phyloP scores from a whole-genome alignment of 345 rosid genomes.

The Toxicodendron radicans region DNA sequence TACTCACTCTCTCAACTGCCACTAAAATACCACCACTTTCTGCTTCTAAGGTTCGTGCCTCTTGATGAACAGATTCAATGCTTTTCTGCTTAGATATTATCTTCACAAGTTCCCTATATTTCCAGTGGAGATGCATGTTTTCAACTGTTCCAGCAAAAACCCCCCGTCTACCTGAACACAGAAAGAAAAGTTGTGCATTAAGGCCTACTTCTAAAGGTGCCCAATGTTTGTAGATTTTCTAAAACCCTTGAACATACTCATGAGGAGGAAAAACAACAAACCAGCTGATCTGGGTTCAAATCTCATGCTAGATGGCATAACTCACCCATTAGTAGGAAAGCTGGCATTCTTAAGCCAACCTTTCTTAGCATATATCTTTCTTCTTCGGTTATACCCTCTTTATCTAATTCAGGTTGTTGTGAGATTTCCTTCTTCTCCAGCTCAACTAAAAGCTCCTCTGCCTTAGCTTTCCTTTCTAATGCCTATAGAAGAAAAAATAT shows the following conservation, averaged over 20 bases:
- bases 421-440: conserved; percentile 48
- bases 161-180: conserved; percentile 76
- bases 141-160: conserved; percentile 89
- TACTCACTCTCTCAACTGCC: conserved; percentile 76
- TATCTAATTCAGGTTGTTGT: conserved; percentile 59
- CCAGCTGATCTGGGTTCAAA: conserved; percentile 11
- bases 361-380: conserved; percentile 92
- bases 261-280: conserved; percentile 4
- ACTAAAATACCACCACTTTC: conserved; percentile 95
- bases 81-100: conserved; percentile 61
- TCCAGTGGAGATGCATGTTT: conserved; percentile 99
- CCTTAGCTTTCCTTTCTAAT: conserved; percentile 75
- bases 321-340: conserved; percentile 86
- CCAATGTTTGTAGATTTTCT: background rate
- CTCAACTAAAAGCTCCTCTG: conserved; percentile 70
- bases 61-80: conserved; percentile 58
- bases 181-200: conserved; percentile 27
- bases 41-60: conserved; percentile 68
- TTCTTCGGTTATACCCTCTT: conserved; percentile 81
- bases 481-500: conserved; percentile 45
- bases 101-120: conserved; percentile 95
- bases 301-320: conserved; percentile 13
- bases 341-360: conserved; percentile 91
- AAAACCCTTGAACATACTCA: conserved; percentile 1
- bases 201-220: background rate